Base-by-base conservation (phyloP, 805 yeast species). In the Saturnispora silvae region DNA sequence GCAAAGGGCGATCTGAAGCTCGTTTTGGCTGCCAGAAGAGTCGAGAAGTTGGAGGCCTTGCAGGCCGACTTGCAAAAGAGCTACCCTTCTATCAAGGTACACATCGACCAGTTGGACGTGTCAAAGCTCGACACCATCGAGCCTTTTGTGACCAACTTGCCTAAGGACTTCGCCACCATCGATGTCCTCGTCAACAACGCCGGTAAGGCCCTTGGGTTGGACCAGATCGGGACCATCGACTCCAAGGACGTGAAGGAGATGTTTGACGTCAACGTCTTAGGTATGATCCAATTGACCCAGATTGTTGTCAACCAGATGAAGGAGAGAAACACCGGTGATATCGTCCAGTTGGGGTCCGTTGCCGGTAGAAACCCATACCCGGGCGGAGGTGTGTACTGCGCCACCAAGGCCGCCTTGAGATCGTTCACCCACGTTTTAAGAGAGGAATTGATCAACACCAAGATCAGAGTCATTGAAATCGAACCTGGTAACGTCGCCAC, bases 241-340 rank as follows among this genome's bases (percentile, higher is more conserved):
- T 59, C 66, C n/a, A 60, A 61, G 4, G 95, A 86, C 52, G 72
- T 85, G 33, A 65, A 68, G 33, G 74, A 69, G 33, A 84, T 85
- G 85, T 77, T 83, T 59, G 68, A 79, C 50, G 85, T 96, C 41
- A 89, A 87, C 52, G 96, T 89, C 3, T 54, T 84, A 40, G 96
- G 95, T 3, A 65, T 87, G 57, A 81, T 87, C 42, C 73, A 80
- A 22, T 60, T 87, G 44, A 86, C 96, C 5, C 95, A 89, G 58
- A 75, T 79, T 5, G 68, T 86, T 19, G 60, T 89, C 32, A 78
- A 79, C 28, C 70, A 72, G 35, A 73, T 87, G 70, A 77, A 80
- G 53, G 65, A 67, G 40, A 77, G 80, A 49, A 75, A 81, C 54
- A 52, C 66, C 14, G 87, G 87, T 50, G 86, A 78, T 50, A 78